A percentile compares a stretch with the other conserved stretches of the same genome.
Conservation (phyloP, 2,329 filamentous ascomycete species). For the Paramyrothecium sp. region DNA sequence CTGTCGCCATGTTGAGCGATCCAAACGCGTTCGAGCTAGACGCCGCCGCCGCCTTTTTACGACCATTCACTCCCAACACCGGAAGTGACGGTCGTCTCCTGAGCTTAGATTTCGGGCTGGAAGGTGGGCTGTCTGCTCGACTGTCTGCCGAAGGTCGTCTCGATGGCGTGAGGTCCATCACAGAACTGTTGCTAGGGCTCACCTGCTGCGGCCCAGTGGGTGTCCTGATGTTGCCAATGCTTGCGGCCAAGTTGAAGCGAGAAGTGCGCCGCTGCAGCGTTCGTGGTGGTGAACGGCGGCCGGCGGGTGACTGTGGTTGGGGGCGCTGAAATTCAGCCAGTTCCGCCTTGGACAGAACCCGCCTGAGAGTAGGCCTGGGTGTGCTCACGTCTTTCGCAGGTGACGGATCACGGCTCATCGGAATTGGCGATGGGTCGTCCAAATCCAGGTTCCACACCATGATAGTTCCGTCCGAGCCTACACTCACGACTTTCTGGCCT, state of each 20-base stretch:
- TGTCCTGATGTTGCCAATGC: slow-evolving; percentile 31
- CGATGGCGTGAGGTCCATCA: slow-evolving; percentile 46
- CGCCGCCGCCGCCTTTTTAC: slow-evolving; percentile 45
- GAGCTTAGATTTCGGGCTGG: slow-evolving; percentile 47
- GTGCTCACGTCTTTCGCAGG: slow-evolving; percentile 48
- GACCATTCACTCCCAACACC: slow-evolving; percentile 40
- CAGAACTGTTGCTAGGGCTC: slow-evolving; percentile 36
- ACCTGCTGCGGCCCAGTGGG: slow-evolving; percentile 36
- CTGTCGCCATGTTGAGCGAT: slow-evolving; percentile 60
- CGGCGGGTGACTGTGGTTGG: slow-evolving; percentile 33
- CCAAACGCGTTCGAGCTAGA: slow-evolving; percentile 50
- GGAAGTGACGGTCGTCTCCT: slow-evolving; percentile 55
- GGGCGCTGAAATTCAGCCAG: slow-evolving; percentile 73
- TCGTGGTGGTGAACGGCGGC: slow-evolving; percentile 55
- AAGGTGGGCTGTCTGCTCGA: slow-evolving; percentile 46
- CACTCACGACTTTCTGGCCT: slow-evolving; percentile 64
- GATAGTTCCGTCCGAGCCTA: slow-evolving; percentile 76
- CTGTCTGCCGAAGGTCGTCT: slow-evolving; percentile 44
- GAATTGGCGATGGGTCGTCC: slow-evolving; percentile 38
- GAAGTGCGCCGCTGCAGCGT: slow-evolving; percentile 55
- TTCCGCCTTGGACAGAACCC: slow-evolving; percentile 84
- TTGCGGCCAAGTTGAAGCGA: slow-evolving; percentile 40
- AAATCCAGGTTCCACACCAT: slow-evolving; percentile 72
- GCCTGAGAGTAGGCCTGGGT: slow-evolving; percentile 72
- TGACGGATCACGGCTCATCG: slow-evolving; percentile 50